A percentile compares a stretch with the other conserved stretches of the same genome.
These are phyloP conservation scores for Carpinus viminea DNA, from an alignment of 306 rosid species.

Conservation along the genomic window DNA sequence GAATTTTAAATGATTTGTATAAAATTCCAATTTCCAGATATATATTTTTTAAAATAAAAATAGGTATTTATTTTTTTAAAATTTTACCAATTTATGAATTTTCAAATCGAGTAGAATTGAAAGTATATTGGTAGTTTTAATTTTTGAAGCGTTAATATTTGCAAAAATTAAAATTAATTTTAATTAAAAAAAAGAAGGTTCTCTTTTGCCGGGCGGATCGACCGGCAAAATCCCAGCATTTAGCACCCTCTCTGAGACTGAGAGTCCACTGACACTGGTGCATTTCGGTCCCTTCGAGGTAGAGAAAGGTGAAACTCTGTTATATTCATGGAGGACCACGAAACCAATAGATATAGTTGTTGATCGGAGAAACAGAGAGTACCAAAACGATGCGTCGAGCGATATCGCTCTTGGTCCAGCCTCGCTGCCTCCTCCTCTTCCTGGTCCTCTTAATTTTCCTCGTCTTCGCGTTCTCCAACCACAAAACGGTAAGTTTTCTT, in stretches of 20 bases:
- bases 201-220: neutral
- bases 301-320: neutral
- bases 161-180: no score
- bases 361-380: constrained; percentile 1
- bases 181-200: no score
- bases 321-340: constrained; percentile 5
- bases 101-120: no score
- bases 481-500: neutral
- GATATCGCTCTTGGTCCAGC: constrained; percentile 52
- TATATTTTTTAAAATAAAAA: no score
- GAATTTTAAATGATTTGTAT: no score
- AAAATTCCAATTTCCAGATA: no score
- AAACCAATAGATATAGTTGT: neutral
- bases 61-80: no score
- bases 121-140: no score
- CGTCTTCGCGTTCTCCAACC: constrained; percentile 41
- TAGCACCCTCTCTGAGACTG: neutral
- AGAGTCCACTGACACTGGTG: constrained; percentile 15
- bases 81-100: no score
- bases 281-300: neutral
- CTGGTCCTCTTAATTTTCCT: constrained; percentile 42
- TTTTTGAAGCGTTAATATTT: no score
- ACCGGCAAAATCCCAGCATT: constrained; percentile 2
- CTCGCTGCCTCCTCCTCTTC: constrained; percentile 51
- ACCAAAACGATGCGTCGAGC: constrained; percentile 52